Base-by-base conservation (phyloP, 192 early-diverging fungal species). In the Linderina pennispora region DNA sequence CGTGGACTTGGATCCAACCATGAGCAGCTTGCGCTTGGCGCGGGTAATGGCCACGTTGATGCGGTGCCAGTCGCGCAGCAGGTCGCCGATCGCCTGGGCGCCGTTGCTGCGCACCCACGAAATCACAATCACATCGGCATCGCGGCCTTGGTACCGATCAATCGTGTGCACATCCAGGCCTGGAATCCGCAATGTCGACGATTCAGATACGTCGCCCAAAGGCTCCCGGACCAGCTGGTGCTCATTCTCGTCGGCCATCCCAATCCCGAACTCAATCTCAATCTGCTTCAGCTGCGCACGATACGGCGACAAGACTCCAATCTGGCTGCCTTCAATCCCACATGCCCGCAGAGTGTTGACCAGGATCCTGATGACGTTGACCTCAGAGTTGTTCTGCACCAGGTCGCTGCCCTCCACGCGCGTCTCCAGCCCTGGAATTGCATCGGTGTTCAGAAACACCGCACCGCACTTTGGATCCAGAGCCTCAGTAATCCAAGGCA, bases 31-130 rank as follows among this genome's bases (percentile, higher is more conserved):
- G 32, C 57, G 43, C 41, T 87, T 88, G 0, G 93, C 92, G 10
- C 95, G 74, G 8, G 93, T 97, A 24, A 98, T 79, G 0, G 93
- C 92, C 16, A 98, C 95, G 53, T 98, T 98, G 50, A 97, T 74
- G 11, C 95, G 78, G 18, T 84, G 75, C 91, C 92, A 96, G 58
- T 98, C 95, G 36, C 77, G 74, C 36, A 98, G 51, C 17, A 98
- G 63, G 23, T 92, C 87, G 18, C 95, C 93, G 13, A 88, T 87
- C 11, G 78, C 77, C 31, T 70, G 63, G 2, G 72, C 55, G 2
- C 43, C 17, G 59, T 98, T 98, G 42, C 85, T 87, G 36, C 92
- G 74, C 17, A 96, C 93, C 36, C 91, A 76, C 7, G 90, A 93
- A 2, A 98, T 77, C 14, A 98, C 57, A n/a, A 97, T 82, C 41